Percentiles rank a stretch among this genome's conserved stretches.
These are phyloP conservation scores for Curvularia spicifera DNA, from an alignment of 2,329 filamentous ascomycete genomes.

Conservation along the genomic window DNA sequence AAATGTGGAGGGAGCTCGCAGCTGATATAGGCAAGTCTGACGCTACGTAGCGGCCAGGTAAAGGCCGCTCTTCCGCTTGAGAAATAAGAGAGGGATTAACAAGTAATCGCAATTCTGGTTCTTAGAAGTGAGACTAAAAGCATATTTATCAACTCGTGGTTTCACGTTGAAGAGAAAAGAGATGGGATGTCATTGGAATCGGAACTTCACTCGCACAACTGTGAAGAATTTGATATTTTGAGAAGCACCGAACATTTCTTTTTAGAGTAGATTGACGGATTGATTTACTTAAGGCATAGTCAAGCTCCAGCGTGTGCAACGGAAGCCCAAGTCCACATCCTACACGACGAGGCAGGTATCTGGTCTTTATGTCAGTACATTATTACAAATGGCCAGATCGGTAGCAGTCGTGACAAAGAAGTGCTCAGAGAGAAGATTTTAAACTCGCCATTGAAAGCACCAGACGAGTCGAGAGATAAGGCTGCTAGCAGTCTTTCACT, in stretches of 20 bases:
- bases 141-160: background rate
- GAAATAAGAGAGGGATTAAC: background rate
- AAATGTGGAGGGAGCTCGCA: background rate
- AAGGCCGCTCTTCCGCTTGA: background rate
- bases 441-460: conserved; percentile 39
- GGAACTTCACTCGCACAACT: background rate
- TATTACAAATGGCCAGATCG: background rate
- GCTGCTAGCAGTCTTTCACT: conserved; percentile 29
- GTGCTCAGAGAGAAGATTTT: conserved; percentile 50
- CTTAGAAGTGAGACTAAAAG: no score
- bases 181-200: background rate
- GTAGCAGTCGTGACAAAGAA: background rate
- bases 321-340: no score
- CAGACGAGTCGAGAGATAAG: conserved; percentile 30
- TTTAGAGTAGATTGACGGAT: background rate
- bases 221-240: background rate
- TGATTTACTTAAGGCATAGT: background rate
- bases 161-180: background rate
- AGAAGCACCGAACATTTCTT: background rate
- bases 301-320: background rate
- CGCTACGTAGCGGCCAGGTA: background rate
- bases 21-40: background rate
- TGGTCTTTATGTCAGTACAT: conserved; percentile 2
- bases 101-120: background rate
- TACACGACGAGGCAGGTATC: background rate